Conservation (phyloP, 805 yeast genomes). For the Ogataea parapolymorpha region DNA sequence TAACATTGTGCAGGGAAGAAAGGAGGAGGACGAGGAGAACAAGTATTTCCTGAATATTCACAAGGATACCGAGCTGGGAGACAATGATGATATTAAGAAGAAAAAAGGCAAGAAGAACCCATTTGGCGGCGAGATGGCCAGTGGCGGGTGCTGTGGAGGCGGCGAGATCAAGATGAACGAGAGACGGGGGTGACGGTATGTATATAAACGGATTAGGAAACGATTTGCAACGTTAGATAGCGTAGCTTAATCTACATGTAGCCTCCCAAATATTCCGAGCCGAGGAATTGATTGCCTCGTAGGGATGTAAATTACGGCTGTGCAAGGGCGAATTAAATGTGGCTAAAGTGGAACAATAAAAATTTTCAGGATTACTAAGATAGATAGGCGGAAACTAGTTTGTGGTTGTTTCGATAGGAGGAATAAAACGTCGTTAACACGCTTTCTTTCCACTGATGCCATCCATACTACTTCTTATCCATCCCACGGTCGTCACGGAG, state of each 20-base stretch:
- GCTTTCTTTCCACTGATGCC: constrained; percentile 9
- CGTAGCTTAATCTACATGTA: neutral
- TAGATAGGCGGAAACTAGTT: constrained; percentile 3
- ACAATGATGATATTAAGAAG: constrained; percentile 73
- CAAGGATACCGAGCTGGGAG: constrained; percentile 82
- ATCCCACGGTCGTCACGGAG: constrained; percentile 63
- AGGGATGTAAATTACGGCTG: neutral
- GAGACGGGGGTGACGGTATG: constrained; percentile 7
- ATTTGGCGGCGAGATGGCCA: constrained; percentile 30
- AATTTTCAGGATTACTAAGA: constrained; percentile 6
- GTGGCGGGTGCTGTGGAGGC: constrained; percentile 60
- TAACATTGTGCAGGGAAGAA: constrained; percentile 85
- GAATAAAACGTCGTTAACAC: neutral
- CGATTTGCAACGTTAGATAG: neutral
- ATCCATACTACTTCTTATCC: constrained; percentile 47
- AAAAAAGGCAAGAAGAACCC: constrained; percentile 35
- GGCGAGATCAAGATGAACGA: constrained; percentile 35
- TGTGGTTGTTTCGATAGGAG: neutral
- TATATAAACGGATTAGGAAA: constrained; percentile 5
- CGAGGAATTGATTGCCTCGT: neutral
- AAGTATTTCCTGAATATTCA: constrained; percentile 67
- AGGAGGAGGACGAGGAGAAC: constrained; percentile 34
- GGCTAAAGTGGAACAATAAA: constrained; percentile 6
- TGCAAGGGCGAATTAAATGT: neutral
- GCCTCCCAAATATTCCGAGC: neutral